phyloP scores from a whole-genome alignment of 139 green algal species.

The Pleodorina starrii region DNA sequence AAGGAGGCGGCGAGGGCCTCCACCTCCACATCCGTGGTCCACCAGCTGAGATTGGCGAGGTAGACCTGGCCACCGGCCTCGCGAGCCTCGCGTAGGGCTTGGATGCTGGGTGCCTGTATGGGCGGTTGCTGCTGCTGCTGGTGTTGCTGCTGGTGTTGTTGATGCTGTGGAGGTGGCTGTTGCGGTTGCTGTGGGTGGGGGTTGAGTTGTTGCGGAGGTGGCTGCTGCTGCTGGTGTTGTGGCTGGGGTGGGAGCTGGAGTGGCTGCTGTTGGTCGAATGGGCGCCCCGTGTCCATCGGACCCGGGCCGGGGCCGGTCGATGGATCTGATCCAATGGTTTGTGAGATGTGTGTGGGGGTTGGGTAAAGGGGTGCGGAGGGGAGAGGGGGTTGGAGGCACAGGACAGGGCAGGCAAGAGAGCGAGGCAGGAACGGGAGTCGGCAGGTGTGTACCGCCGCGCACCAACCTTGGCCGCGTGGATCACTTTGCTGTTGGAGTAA shows the following conservation, averaged over 20 bases:
- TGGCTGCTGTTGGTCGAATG: not conserved
- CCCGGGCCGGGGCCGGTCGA: no score
- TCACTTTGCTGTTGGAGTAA: not conserved
- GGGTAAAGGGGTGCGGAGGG: no score
- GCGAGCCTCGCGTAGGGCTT: not conserved
- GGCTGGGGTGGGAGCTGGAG: not conserved
- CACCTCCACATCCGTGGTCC: constrained; percentile 94
- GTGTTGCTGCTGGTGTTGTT: not conserved
- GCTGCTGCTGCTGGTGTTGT: constrained; percentile 3
- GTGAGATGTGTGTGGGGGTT: no score
- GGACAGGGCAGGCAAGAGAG: no score
- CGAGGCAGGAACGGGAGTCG: not conserved
- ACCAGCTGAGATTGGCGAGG: constrained; percentile 92
- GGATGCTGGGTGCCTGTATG: not conserved
- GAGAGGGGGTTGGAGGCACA: no score
- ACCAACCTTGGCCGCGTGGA: constrained; percentile 6
- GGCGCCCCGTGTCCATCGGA: no score
- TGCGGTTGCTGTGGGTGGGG: not conserved
- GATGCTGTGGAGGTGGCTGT: no score
- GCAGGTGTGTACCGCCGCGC: not conserved
- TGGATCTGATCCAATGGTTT: no score
- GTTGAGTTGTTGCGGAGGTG: no score
- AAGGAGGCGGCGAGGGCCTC: constrained; percentile 78
- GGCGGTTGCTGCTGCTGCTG: constrained; percentile 14
- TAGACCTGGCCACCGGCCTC: constrained; percentile 71